Evolutionary conservation across 2,329 filamentous ascomycete genomes (phyloP), one percentile per base, ranked within the genome.

Genomic region (Aspergillus sp.): DNA sequence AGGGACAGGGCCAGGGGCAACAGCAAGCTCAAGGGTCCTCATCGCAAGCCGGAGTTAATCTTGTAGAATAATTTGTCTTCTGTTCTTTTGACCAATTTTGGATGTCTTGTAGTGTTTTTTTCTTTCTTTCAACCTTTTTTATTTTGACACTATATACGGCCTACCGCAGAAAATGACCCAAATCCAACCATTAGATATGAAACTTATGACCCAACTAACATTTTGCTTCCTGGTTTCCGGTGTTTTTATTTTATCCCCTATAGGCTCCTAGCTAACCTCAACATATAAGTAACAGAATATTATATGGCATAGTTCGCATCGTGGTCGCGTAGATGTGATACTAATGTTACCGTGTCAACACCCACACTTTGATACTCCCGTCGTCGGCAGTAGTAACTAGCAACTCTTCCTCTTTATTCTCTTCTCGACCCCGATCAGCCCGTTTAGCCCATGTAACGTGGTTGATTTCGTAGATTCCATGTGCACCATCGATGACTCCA

Each of bases 391-490:
- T 96, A 15, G 90, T 95, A 19, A 98, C 80, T 47, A 99, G 80
- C 72, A 97, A 89, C 76, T 98, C 93, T 67, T 96, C 80, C 2
- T 84, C 82, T n/a, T 64, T 61, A 8, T 60, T 61, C 76, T 80
- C 70, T 82, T 82, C 1, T 79, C 87, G 50, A 81, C 62, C 65
- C 41, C 70, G 80, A 71, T 96, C 92, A 57, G 86, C 89, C 57
- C 93, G 82, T 66, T 83, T 85, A 64, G 91, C 92, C 95, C 95
- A 99, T 2, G 85, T 86, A 49, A 95, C 84, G 74, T 97, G 92
- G 69, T 99, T 99, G 62, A 98, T 83, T 76, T 99, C 95, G 70
- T 93, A 97, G 2, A 96, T 90, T 1, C 91, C 93, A 72, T 99
- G 95, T 2, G 88, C 90, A 35, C 87, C 88, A 48, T 88, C 81